Base-by-base conservation (phyloP, 2,329 filamentous ascomycete genomes). In the Penicillium sp. region DNA sequence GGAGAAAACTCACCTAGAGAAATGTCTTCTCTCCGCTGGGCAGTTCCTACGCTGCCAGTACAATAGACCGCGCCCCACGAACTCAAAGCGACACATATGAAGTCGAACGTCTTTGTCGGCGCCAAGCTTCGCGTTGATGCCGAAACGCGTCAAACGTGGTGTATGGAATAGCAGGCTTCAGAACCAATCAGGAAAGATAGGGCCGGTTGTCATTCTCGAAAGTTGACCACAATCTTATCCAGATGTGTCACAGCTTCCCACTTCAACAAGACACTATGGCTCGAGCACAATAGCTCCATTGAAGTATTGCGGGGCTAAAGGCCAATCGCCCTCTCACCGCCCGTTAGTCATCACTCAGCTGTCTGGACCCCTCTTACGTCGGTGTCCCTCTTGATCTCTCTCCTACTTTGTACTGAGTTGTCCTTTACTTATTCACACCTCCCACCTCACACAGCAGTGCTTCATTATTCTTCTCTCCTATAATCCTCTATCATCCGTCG, bases 31-130 rank as follows among this genome's bases (percentile, higher is more conserved):
- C 38, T 69, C 61, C 49, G 50, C 53, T 49, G 57, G 60, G 22
- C 66, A 59, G 49, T 64, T 65, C 43, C 63, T 63, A 56, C 72
- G 72, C 55, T 75, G 75, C 69, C 74, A 75, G 58, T 73, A 75
- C 56, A 78, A 65, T 63, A 78, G 64, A 59, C 73, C 66, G 61
- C 76, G 71, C 46, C 76, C 76, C 48, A 78, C 64, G 47, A 78
- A 66, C 64, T 78, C 76, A 60, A 76, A 76, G n/a, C 76, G 75
- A 72, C 76, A 78, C 76, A 78, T 78, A 64, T 65, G 72, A 66
- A 56, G 50, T 39, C 31, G 34, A 37, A 26, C 45, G 49, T 31
- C 26, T 53, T 53, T 49, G 45, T 39, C 48, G 40, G 20, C 45
- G 39, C 42, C 35, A 40, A 56, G 56, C 53, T 52, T 57, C 56